phyloP scores from a whole-genome alignment of 2,329 filamentous ascomycete genomes.

The Boeremia exigua region DNA sequence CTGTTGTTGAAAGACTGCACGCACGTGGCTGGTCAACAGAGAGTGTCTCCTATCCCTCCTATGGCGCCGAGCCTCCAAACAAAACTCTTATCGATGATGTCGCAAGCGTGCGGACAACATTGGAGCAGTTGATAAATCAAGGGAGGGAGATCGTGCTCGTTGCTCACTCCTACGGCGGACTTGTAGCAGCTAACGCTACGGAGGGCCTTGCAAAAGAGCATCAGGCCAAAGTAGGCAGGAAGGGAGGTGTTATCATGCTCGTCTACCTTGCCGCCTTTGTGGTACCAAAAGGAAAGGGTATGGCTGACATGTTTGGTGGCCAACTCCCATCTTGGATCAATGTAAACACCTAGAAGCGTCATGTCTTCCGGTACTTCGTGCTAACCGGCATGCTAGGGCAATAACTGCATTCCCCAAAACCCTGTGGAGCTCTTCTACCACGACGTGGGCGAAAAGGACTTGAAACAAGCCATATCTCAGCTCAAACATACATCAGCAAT shows the following conservation, averaged over 20 bases:
- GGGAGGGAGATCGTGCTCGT: background rate
- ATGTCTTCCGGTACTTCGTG: no score
- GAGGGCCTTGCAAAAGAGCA: background rate
- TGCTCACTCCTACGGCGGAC: slow-evolving; percentile 3
- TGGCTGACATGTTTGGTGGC: no score
- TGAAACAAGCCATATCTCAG: no score
- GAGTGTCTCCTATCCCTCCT: slow-evolving; percentile 2
- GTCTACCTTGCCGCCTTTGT: background rate
- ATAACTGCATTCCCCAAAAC: no score
- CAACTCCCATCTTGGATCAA: no score
- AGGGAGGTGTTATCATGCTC: background rate
- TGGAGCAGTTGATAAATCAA: background rate
- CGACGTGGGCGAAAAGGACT: no score
- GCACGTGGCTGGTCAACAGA: background rate
- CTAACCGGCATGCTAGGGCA: no score
- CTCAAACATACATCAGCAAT: no score
- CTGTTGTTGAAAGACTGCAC: background rate
- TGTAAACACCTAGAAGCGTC: no score
- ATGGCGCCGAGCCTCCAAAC: background rate
- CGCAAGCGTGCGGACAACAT: background rate
- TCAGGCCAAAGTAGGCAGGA: background rate
- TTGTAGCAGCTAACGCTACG: background rate
- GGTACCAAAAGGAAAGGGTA: no score
- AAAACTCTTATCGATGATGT: background rate
- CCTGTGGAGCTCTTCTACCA: no score